Percentiles rank a stretch among this genome's conserved stretches.
Evolutionary conservation across 2,329 filamentous ascomycete species (phyloP).

Genomic region (Fonsecaea monophora): DNA sequence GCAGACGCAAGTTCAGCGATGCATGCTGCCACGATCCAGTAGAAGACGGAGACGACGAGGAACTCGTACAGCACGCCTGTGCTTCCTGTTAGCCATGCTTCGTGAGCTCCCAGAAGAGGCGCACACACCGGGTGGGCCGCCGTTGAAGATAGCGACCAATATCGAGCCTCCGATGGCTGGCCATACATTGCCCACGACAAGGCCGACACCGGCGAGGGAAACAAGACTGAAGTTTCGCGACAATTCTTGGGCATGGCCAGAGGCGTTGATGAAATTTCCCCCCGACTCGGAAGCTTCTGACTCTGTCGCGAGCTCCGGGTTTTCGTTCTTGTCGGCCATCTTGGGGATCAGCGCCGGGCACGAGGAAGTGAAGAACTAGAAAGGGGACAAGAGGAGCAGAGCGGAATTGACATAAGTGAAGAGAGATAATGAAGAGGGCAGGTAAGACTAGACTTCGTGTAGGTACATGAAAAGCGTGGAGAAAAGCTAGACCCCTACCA

Average conservation of each 20-base stretch:
- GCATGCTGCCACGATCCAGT: slow-evolving; percentile 65
- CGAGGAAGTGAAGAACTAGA: background rate
- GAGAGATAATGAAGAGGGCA: background rate
- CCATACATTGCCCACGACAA: slow-evolving; percentile 71
- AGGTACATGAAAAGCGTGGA: background rate
- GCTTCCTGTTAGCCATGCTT: slow-evolving; percentile 29
- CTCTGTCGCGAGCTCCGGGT: slow-evolving; percentile 11
- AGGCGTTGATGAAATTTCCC: slow-evolving; percentile 60
- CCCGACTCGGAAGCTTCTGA: slow-evolving; percentile 10
- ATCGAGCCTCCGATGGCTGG: slow-evolving; percentile 41
- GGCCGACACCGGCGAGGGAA: slow-evolving; percentile 64
- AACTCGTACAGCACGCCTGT: slow-evolving; percentile 71
- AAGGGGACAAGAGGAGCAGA: background rate
- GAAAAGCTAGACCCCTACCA: background rate
- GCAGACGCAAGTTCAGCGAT: slow-evolving; percentile 67
- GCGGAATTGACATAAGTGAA: slow-evolving; percentile 1
- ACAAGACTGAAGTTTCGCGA: slow-evolving; percentile 67
- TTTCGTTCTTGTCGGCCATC: slow-evolving; percentile 17
- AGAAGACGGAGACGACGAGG: slow-evolving; percentile 58
- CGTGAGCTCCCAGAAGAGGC: background rate
- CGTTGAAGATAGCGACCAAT: slow-evolving; percentile 38
- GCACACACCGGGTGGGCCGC: slow-evolving; percentile 32
- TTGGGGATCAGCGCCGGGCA: background rate
- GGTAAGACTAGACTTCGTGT: background rate
- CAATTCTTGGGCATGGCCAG: slow-evolving; percentile 69